Conservation (phyloP, 805 yeast genomes). For the Blastobotrys attinorum region DNA sequence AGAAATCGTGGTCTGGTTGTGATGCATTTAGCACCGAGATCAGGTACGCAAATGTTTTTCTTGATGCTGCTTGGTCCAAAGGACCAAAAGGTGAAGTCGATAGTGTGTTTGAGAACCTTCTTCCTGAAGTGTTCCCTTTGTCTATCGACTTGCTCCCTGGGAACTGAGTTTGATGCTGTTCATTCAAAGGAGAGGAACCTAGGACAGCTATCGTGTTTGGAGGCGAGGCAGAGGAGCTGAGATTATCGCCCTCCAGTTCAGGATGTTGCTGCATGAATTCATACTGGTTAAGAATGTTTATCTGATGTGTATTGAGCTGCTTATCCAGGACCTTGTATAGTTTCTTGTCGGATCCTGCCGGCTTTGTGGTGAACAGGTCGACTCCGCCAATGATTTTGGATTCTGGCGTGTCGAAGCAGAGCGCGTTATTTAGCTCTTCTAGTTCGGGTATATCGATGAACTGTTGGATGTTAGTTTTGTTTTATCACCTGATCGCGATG, state of each 20-base stretch:
- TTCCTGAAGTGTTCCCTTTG: not conserved
- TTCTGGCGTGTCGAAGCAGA: slow-evolving; percentile 69
- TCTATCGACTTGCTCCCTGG: not conserved
- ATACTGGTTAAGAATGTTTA: slow-evolving; percentile 11
- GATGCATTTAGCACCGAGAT: slow-evolving; percentile 87
- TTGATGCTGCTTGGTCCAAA: slow-evolving; percentile 70
- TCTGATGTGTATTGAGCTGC: slow-evolving; percentile 50
- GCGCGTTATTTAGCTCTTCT: slow-evolving; percentile 82
- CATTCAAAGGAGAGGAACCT: slow-evolving; percentile 20
- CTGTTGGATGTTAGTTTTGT: slow-evolving; percentile 30
- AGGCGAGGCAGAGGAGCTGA: slow-evolving; percentile 16
- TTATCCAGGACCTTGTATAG: slow-evolving; percentile 81
- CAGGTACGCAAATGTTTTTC: slow-evolving; percentile 83
- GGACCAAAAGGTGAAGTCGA: slow-evolving; percentile 76
- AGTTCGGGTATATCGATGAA: slow-evolving; percentile 81
- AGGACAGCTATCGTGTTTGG: slow-evolving; percentile 19
- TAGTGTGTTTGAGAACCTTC: not conserved
- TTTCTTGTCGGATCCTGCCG: slow-evolving; percentile 84
- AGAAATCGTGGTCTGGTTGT: slow-evolving; percentile 93
- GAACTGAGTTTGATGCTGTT: slow-evolving; percentile 1
- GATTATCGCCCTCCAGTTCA: slow-evolving; percentile 8
- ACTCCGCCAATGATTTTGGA: slow-evolving; percentile 79
- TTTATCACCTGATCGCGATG: too few relatives aligned
- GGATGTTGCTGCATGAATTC: slow-evolving; percentile 18
- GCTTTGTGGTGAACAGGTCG: slow-evolving; percentile 90